These are phyloP conservation scores for Gillenia trifoliata DNA, from an alignment of 306 rosid species.

Conservation along the genomic window DNA sequence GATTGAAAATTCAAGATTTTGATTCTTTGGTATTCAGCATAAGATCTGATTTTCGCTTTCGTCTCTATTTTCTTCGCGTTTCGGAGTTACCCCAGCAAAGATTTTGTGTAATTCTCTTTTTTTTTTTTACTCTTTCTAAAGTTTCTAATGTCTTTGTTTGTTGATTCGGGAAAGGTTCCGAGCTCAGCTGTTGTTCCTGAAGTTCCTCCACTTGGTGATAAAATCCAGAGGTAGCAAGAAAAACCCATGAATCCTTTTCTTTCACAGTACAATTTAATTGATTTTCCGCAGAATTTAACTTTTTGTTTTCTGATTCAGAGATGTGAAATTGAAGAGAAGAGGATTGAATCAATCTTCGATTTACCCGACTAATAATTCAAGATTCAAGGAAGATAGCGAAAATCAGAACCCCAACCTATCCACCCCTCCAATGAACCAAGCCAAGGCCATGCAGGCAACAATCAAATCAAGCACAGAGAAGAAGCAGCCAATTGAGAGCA, in stretches of 20 bases:
- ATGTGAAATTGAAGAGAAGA: constrained; percentile 67
- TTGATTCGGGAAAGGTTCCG: constrained; percentile 39
- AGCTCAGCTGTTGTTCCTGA: constrained; percentile 45
- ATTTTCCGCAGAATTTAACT: background rate
- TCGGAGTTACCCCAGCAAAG: background rate
- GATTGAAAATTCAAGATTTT: constrained; percentile 17
- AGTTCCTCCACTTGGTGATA: constrained; percentile 45
- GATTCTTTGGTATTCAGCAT: background rate
- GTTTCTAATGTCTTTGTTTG: background rate
- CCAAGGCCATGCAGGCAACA: constrained; percentile 45
- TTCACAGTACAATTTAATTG: background rate
- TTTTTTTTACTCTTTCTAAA: background rate
- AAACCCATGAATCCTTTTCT: background rate
- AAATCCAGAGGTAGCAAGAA: constrained; percentile 50
- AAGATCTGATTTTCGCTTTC: background rate
- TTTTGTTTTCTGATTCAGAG: constrained; percentile 34
- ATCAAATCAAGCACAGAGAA: constrained; percentile 78
- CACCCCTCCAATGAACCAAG: constrained; percentile 42
- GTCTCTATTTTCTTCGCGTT: background rate
- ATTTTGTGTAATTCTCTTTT: background rate
- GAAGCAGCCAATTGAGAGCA: constrained; percentile 32
- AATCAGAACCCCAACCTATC: constrained; percentile 66
- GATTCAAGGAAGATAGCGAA: constrained; percentile 54
- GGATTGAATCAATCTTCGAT: constrained; percentile 38
- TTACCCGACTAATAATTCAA: constrained; percentile 37